Evolutionary conservation across 2,329 filamentous ascomycete genomes (phyloP).

Genomic region (Pezicula carpinea): DNA sequence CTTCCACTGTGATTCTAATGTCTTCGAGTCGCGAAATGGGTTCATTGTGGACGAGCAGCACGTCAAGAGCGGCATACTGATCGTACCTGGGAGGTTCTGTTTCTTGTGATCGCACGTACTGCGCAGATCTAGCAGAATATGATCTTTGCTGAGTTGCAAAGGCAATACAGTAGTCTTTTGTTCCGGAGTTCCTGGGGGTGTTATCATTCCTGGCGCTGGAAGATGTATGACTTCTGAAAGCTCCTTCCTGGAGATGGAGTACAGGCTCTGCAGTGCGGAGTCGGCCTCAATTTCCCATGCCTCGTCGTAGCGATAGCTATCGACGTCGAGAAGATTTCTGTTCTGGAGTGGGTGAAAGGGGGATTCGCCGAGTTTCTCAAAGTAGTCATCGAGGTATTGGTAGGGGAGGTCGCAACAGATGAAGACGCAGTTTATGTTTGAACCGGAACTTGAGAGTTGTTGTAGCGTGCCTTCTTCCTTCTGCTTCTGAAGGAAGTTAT

Average conservation of each 20-base stretch:
- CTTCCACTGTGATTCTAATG: background rate
- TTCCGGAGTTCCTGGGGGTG: background rate
- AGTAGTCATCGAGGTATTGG: slow-evolving; percentile 58
- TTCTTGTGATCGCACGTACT: background rate
- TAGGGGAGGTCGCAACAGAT: slow-evolving; percentile 60
- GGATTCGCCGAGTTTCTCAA: slow-evolving; percentile 45
- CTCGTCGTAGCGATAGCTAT: slow-evolving; percentile 51
- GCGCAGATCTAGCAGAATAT: slow-evolving; percentile 1
- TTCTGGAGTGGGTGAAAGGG: slow-evolving; percentile 47
- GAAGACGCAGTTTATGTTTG: slow-evolving; percentile 50
- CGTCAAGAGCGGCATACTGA: background rate
- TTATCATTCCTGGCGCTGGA: background rate
- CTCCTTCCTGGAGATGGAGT: background rate
- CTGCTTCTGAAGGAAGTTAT: slow-evolving; percentile 41
- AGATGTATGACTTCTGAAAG: background rate
- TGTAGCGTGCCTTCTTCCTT: slow-evolving; percentile 40
- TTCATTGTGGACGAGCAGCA: background rate
- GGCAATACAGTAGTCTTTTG: background rate
- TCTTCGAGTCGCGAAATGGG: background rate
- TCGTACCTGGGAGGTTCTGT: background rate
- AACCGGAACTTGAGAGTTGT: slow-evolving; percentile 39
- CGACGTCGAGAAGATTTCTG: slow-evolving; percentile 41
- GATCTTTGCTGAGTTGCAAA: background rate
- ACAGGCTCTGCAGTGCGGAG: slow-evolving; percentile 1
- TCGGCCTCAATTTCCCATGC: slow-evolving; percentile 39